phyloP scores from a whole-genome alignment of 768 basidiomycete genomes.

The Phanerochaete sordida region DNA sequence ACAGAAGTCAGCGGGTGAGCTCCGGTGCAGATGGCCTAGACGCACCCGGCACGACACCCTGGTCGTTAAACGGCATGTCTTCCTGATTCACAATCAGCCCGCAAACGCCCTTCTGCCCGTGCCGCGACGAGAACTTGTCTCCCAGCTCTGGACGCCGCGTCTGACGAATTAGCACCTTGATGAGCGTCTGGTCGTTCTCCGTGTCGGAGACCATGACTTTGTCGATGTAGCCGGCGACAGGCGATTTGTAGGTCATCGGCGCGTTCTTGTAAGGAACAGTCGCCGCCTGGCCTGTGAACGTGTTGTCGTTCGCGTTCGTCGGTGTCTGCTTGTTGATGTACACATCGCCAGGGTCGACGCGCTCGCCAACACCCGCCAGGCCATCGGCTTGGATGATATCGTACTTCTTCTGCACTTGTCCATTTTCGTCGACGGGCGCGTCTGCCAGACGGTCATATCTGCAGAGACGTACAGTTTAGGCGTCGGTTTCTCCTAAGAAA shows the following conservation, averaged over 20 bases:
- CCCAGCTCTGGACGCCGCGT: slow-evolving; percentile 95
- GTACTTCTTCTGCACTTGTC: slow-evolving; percentile 77
- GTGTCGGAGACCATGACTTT: slow-evolving; percentile 98
- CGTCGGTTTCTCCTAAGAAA: not conserved
- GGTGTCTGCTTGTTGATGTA: slow-evolving; percentile 98
- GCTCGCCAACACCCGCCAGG: slow-evolving; percentile 91
- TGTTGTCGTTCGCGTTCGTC: slow-evolving; percentile 89
- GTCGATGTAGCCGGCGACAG: slow-evolving; percentile 92
- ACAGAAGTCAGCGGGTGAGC: not conserved
- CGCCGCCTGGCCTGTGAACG: slow-evolving; percentile 79
- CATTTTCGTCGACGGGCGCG: slow-evolving; percentile 82
- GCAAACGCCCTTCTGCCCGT: slow-evolving; percentile 99
- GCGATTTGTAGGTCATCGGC: slow-evolving; percentile 91
- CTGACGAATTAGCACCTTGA: slow-evolving; percentile 97
- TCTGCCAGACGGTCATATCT: slow-evolving; percentile 89
- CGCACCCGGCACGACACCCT: slow-evolving; percentile 88
- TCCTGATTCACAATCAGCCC: slow-evolving; percentile 98
- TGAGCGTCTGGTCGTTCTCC: slow-evolving; percentile 92
- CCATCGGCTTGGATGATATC: slow-evolving; percentile 92
- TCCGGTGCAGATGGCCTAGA: slow-evolving; percentile 11
- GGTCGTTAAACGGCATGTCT: slow-evolving; percentile 99
- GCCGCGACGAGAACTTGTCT: slow-evolving; percentile 97
- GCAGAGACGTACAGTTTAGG: not conserved
- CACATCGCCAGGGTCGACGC: slow-evolving; percentile 88
- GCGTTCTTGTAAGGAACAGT: slow-evolving; percentile 88